These are phyloP conservation scores for Sporothrix brasiliensis DNA, from an alignment of 2,329 filamentous ascomycete species.

Conservation along the genomic window DNA sequence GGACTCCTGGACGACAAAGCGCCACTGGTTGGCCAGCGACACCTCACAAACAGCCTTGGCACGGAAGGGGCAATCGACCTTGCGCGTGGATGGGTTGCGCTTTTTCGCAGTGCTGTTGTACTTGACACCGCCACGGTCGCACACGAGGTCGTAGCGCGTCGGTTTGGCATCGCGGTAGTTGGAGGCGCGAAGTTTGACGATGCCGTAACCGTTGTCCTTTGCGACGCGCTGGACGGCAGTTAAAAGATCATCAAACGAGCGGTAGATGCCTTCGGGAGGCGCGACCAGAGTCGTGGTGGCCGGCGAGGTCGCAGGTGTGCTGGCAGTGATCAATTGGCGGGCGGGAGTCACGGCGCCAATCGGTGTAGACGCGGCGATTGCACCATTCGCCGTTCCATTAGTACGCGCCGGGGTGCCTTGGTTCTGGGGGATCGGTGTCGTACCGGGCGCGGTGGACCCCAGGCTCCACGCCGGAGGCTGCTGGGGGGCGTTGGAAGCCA, in stretches of 20 bases:
- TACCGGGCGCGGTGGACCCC: conserved; percentile 28
- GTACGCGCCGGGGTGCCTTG: conserved; percentile 34
- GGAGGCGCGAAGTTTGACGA: conserved; percentile 64
- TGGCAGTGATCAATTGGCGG: conserved; percentile 33
- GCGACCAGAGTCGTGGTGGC: conserved; percentile 49
- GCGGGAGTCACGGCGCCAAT: conserved; percentile 37
- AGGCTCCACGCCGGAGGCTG: conserved; percentile 37
- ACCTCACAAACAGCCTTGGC: conserved; percentile 67
- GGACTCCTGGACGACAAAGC: conserved; percentile 63
- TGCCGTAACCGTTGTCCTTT: conserved; percentile 64
- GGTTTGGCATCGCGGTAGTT: conserved; percentile 66
- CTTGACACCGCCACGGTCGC: conserved; percentile 65
- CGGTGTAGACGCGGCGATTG: conserved; percentile 7
- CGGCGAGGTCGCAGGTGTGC: conserved; percentile 38
- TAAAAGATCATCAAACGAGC: conserved; percentile 62
- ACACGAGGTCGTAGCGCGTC: conserved; percentile 64
- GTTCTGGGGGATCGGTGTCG: conserved; percentile 29
- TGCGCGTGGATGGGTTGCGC: conserved; percentile 64
- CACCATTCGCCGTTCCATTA: conserved; percentile 30
- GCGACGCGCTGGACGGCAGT: conserved; percentile 61
- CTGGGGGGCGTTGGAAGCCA: conserved; percentile 36
- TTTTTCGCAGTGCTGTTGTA: conserved; percentile 68
- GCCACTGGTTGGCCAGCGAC: conserved; percentile 64
- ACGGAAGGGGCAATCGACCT: conserved; percentile 65
- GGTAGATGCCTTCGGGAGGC: conserved; percentile 63